Percentiles rank a stretch among this genome's conserved stretches.
phyloP scores from a whole-genome alignment of 306 rosid genomes.

The Benincasa hispida region DNA sequence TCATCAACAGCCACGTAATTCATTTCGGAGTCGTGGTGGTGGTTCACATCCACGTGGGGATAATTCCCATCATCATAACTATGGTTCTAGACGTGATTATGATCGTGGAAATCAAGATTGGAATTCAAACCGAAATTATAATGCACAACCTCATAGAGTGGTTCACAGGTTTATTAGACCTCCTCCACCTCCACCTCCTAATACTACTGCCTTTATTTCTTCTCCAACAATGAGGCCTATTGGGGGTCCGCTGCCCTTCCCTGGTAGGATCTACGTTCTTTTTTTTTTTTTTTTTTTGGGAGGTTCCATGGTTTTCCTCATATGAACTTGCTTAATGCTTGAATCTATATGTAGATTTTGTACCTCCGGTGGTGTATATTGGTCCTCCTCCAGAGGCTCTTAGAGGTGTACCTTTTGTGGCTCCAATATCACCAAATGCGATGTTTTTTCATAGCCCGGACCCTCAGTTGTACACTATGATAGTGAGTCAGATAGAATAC shows the following conservation, averaged over 20 bases:
- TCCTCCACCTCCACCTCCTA: slow-evolving; percentile 45
- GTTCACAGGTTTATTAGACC: slow-evolving; percentile 41
- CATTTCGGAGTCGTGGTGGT: slow-evolving; percentile 41
- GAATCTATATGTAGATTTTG: slow-evolving; percentile 32
- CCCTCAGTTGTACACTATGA: slow-evolving; percentile 44
- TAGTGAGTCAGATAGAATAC: slow-evolving; percentile 68
- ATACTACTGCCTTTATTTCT: slow-evolving; percentile 34
- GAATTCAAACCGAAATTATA: slow-evolving; percentile 43
- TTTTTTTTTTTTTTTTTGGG: background rate
- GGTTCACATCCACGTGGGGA: slow-evolving; percentile 66
- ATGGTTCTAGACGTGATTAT: slow-evolving; percentile 59
- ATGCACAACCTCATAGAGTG: slow-evolving; percentile 35
- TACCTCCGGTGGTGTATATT: slow-evolving; percentile 32
- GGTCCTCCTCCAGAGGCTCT: slow-evolving; percentile 33
- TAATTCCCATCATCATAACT: slow-evolving; percentile 47
- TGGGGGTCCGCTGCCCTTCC: slow-evolving; percentile 40
- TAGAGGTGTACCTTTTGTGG: slow-evolving; percentile 37
- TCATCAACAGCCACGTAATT: slow-evolving; percentile 42
- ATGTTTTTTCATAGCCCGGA: slow-evolving; percentile 32
- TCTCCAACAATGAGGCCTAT: slow-evolving; percentile 33
- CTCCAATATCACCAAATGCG: slow-evolving; percentile 34
- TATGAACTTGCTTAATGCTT: slow-evolving; percentile 8
- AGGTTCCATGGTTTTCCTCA: background rate
- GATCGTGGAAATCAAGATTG: slow-evolving; percentile 73
- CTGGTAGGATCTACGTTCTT: slow-evolving; percentile 39